Conservation (phyloP, 169 alveolate species). For the Babesia caballi region DNA sequence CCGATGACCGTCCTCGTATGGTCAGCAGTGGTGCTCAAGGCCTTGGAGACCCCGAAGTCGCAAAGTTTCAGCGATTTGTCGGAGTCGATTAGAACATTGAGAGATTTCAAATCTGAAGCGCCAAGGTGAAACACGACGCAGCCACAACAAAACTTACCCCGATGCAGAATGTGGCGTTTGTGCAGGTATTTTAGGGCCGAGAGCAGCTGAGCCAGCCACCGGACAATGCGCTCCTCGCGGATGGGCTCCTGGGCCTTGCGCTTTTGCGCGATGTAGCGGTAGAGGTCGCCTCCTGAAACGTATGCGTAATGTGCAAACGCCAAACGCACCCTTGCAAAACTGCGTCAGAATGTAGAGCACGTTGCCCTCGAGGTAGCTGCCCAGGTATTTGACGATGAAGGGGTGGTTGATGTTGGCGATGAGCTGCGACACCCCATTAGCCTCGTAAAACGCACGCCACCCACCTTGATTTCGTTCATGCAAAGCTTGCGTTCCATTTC, state of each 20-base stretch:
- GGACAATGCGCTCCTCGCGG: conserved; percentile 75
- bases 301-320: not conserved
- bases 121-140: too few relatives aligned
- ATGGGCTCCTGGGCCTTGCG: conserved; percentile 70
- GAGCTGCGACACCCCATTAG: conserved; percentile 26
- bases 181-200: conserved; percentile 84
- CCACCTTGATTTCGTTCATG: conserved; percentile 76
- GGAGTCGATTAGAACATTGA: conserved; percentile 85
- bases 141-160: conserved; percentile 73
- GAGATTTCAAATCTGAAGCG: conserved; percentile 81
- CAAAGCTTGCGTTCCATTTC: conserved; percentile 70
- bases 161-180: conserved; percentile 81
- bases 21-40: conserved; percentile 88
- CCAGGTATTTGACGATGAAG: conserved; percentile 84
- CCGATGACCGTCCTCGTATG: conserved; percentile 97
- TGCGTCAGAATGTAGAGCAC: conserved; percentile 85
- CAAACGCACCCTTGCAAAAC: conserved; percentile 84
- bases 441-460: not conserved
- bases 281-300: conserved; percentile 74
- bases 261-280: conserved; percentile 70
- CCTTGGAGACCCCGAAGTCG: conserved; percentile 92
- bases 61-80: conserved; percentile 86
- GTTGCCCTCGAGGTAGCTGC: conserved; percentile 84
- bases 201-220: conserved; percentile 81
- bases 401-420: conserved; percentile 77